Evolutionary conservation across 2,329 filamentous ascomycete species (phyloP).

Genomic region (Fusarium sp.): DNA sequence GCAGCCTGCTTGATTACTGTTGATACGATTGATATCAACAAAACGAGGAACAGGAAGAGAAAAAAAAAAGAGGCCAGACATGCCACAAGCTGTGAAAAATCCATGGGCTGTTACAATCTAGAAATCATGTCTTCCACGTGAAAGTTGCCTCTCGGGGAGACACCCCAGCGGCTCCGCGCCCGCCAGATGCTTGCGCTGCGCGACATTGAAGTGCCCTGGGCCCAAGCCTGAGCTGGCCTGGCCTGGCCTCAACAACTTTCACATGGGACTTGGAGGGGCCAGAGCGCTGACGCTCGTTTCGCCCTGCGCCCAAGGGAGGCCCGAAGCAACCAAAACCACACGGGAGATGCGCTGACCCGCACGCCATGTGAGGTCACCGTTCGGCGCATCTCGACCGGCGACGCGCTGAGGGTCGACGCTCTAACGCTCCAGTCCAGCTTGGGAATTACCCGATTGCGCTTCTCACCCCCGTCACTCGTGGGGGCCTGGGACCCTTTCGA

Average conservation of each 20-base stretch:
- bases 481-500: conserved; percentile 45
- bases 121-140: conserved; percentile 4
- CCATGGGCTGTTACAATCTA: background rate
- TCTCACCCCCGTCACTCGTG: conserved; percentile 29
- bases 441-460: conserved; percentile 41
- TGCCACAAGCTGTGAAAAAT: background rate
- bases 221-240: no score
- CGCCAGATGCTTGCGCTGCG: conserved; percentile 1
- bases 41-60: background rate
- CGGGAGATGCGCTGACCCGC: conserved; percentile 36
- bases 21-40: background rate
- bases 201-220: background rate
- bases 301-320: conserved; percentile 4
- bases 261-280: conserved; percentile 10
- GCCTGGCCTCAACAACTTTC: conserved; percentile 30
- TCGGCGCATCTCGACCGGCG: conserved; percentile 34
- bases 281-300: conserved; percentile 5
- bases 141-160: background rate
- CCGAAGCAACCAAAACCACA: background rate
- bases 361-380: conserved; percentile 38
- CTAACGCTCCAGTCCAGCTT: background rate
- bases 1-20: background rate
- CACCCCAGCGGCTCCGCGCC: conserved; percentile 4
- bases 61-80: background rate
- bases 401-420: background rate